Evolutionary conservation across 768 basidiomycete species (phyloP).

Genomic region (Calocera viscosa): DNA sequence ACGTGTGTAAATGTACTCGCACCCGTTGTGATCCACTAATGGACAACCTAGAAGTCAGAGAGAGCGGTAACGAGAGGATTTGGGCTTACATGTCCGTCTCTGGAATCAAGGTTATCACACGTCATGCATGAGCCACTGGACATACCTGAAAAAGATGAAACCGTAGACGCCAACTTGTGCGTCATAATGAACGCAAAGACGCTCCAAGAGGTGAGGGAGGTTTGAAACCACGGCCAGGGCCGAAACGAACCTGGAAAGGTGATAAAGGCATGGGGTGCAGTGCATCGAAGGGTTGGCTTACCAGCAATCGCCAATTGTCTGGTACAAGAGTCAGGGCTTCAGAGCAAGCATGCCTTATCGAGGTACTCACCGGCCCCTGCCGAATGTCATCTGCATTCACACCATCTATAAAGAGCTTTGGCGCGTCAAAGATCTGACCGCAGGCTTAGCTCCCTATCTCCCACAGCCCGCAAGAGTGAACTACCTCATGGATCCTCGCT

Average conservation of each 20-base stretch:
- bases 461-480: no score
- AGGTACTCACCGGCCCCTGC: not conserved
- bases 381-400: not conserved
- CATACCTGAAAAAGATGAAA: not conserved
- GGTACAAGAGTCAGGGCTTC: not conserved
- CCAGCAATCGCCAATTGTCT: not conserved
- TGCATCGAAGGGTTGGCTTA: not conserved
- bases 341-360: not conserved
- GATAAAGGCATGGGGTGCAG: not conserved
- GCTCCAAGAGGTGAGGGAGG: not conserved
- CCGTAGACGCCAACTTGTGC: not conserved
- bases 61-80: no score
- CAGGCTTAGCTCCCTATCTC: not conserved
- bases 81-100: not conserved
- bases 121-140: not conserved
- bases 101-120: not conserved
- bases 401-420: not conserved
- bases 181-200: not conserved
- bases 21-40: not conserved
- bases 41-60: not conserved
- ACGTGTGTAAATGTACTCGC: not conserved
- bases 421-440: not conserved
- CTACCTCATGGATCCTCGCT: not conserved
- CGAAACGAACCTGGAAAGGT: not conserved
- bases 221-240: not conserved